These are phyloP conservation scores for Aspergillus bertholletiae DNA, from an alignment of 495 filamentous ascomycete genomes.

Conservation along the genomic window DNA sequence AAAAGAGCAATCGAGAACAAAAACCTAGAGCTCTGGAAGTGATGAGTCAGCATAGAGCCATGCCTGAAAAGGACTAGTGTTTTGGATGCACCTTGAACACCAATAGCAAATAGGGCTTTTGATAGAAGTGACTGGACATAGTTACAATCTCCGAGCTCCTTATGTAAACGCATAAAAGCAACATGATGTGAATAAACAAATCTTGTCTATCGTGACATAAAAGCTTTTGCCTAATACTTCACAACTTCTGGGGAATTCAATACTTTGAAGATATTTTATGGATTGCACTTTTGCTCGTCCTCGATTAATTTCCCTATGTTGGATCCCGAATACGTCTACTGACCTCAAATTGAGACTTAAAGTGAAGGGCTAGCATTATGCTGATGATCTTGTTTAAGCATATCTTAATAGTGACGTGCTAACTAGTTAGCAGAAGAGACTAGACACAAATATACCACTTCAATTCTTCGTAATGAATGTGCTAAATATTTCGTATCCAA, in stretches of 20 bases:
- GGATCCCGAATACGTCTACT: background rate
- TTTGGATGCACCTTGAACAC: background rate
- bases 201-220: no score
- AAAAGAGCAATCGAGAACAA: background rate
- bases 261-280: background rate
- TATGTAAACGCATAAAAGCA: no score
- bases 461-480: background rate
- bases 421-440: background rate
- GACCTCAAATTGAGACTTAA: background rate
- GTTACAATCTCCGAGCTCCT: no score
- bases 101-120: no score
- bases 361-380: background rate
- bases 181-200: no score
- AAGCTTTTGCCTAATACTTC: background rate
- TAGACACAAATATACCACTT: background rate
- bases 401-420: background rate
- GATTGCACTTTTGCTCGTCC: constrained; percentile 2
- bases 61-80: background rate
- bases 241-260: background rate
- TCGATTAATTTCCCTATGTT: background rate
- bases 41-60: background rate
- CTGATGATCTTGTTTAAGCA: background rate
- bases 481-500: background rate
- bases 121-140: no score
- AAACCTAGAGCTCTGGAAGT: background rate